Evolutionary conservation across 371 early-diverging fungal species (phyloP), one percentile per base, ranked within the genome.

Genomic region (Choanephora cucurbitarum): DNA sequence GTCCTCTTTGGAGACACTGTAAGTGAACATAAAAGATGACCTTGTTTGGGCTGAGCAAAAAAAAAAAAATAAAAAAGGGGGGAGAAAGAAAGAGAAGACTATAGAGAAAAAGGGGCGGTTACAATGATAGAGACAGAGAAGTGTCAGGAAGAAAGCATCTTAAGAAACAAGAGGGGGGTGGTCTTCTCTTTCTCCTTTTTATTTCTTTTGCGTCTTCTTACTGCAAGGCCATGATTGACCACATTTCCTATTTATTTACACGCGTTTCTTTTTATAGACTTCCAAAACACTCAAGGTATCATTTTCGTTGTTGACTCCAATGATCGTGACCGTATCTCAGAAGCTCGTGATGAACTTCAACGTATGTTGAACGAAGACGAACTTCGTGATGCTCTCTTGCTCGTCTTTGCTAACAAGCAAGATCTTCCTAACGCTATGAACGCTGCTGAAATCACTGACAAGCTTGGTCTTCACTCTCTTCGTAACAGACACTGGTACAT

Each of bases 331-430:
- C 89, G 98, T 62, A 87, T 97, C 53, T 81, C 84, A 52, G 91
- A 91, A 31, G 82, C 90, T 44, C 85, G 90, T 57, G 92, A 95
- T 58, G 98, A 98, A 72, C 81, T 98, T 65, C 82, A 87, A 58
- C 77, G 86, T 23, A 92, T 94, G 92, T 72, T 93, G 57, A 86
- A 86, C 53, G 98, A 98, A 81, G 97, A 95, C 58, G 98, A 98
- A 63, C 82, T 98, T 54, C 84, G 86, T 58, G 92, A 93, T 57
- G 89, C 95, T 10, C 83, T 91, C 49, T 77, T 97, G 70, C 78
- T 96, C 57, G 96, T 98, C 49, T 88, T 96, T 75, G 97, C 97
- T 50, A 96, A 97, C 80, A 96, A 98, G 82, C 97, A 94, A 80
- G 98, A 98, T 81, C 84, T 96, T 83, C 85, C 84, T 23, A 94